Percentiles rank a stretch among this genome's conserved stretches.
Conservation (phyloP, 2,329 filamentous ascomycete genomes). For the Orbilia ellipsospora region DNA sequence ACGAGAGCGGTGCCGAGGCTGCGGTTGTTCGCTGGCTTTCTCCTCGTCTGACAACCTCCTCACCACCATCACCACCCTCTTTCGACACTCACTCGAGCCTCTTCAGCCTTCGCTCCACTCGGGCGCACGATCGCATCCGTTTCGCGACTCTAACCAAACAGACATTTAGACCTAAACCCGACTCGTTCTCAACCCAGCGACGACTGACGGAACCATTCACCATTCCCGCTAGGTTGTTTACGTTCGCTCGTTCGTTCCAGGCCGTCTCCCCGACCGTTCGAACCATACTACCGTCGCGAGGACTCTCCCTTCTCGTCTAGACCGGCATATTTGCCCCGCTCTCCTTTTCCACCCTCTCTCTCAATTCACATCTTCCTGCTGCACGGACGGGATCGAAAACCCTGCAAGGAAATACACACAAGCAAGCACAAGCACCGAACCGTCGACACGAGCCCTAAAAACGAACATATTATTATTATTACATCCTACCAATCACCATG, state of each 20-base stretch:
- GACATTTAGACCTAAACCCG: no score
- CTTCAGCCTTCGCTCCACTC: slow-evolving; percentile 15
- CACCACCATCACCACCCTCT: slow-evolving; percentile 1
- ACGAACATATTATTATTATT: no score
- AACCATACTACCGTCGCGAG: slow-evolving; percentile 20
- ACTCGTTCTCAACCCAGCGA: not conserved
- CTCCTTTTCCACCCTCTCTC: not conserved
- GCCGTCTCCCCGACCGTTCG: slow-evolving; percentile 19
- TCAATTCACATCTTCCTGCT: not conserved
- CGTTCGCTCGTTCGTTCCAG: slow-evolving; percentile 2
- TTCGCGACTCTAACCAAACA: slow-evolving; percentile 3
- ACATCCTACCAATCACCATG: slow-evolving; percentile 23
- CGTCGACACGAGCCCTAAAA: slow-evolving; percentile 2
- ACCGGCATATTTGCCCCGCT: slow-evolving; percentile 3
- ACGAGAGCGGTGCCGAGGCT: slow-evolving; percentile 18
- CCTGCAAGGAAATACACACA: not conserved
- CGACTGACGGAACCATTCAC: slow-evolving; percentile 9
- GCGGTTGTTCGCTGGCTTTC: slow-evolving; percentile 1
- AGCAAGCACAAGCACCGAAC: not conserved
- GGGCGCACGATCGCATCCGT: slow-evolving; percentile 24
- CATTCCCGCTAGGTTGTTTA: slow-evolving; percentile 5
- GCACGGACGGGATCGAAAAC: slow-evolving; percentile 3
- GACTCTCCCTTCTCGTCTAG: slow-evolving; percentile 35
- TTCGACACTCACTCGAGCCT: slow-evolving; percentile 5
- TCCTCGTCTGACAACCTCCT: slow-evolving; percentile 5